Evolutionary conservation across 352 stramenopile species (phyloP).

Genomic region (Phytophthora sansomeana): DNA sequence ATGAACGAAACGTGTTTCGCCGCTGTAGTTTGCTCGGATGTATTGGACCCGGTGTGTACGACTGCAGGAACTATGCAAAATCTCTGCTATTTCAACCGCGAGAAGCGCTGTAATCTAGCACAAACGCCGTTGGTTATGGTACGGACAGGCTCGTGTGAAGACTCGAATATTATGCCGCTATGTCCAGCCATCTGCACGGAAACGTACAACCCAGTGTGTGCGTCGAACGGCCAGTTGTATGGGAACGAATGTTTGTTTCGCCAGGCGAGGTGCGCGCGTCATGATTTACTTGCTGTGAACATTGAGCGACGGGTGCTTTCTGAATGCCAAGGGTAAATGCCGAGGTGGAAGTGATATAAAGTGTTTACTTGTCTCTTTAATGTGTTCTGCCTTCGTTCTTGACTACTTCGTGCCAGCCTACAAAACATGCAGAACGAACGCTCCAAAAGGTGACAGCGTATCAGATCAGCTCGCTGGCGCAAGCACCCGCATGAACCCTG

Average conservation of each 20-base stretch:
- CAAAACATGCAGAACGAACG: conserved; percentile 30
- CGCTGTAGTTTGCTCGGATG: conserved; percentile 44
- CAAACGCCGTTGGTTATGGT: conserved; percentile 32
- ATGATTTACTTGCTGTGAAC: conserved; percentile 26
- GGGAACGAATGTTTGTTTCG: conserved; percentile 66
- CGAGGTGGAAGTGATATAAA: conserved; percentile 10
- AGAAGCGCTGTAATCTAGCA: conserved; percentile 41
- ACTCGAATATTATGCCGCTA: conserved; percentile 19
- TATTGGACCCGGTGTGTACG: conserved; percentile 63
- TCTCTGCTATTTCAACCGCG: conserved; percentile 46
- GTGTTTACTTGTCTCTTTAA: conserved; percentile 29
- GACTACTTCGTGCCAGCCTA: conserved; percentile 22
- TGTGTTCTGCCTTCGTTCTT: conserved; percentile 15
- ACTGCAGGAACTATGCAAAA: conserved; percentile 57
- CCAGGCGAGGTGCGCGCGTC: conserved; percentile 51
- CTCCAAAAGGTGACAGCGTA: conserved; percentile 19
- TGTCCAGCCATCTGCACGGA: conserved; percentile 52
- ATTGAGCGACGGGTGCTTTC: conserved; percentile 23
- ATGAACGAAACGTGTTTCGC: conserved; percentile 3
- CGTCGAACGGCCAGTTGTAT: conserved; percentile 58
- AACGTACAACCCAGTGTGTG: conserved; percentile 55
- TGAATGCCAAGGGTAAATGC: conserved; percentile 18
- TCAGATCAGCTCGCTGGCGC: conserved; percentile 8
- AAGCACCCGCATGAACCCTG: background rate
- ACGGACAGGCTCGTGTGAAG: conserved; percentile 37